Conservation (phyloP, 192 early-diverging fungal species). For the Gaertneriomyces semiglobifer region DNA sequence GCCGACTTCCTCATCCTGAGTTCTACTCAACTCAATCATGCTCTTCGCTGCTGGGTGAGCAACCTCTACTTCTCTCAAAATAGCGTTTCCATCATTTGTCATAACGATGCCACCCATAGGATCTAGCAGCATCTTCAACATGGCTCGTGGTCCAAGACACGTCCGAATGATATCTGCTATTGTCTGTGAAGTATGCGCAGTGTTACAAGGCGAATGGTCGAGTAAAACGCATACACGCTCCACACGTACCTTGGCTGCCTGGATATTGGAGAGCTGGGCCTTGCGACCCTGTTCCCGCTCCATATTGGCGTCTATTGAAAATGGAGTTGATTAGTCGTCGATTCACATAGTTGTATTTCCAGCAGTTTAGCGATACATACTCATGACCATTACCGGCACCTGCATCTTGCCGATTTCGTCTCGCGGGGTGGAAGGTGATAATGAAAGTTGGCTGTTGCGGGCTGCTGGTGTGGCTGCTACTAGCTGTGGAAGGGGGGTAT, state of each 20-base stretch:
- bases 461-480: too few species aligned
- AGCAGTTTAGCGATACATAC: conserved; percentile 11
- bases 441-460: too few species aligned
- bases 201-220: not conserved
- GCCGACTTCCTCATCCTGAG: conserved; percentile 99
- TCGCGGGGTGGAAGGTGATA: too few species aligned
- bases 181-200: conserved; percentile 50
- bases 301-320: conserved; percentile 44
- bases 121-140: conserved; percentile 99
- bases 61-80: conserved; percentile 96
- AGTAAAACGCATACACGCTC: not conserved
- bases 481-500: too few species aligned
- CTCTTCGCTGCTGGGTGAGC: conserved; percentile 99
- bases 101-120: conserved; percentile 99
- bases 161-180: conserved; percentile 98
- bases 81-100: conserved; percentile 99
- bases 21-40: conserved; percentile 98
- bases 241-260: conserved; percentile 83
- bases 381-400: conserved; percentile 32
- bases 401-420: conserved; percentile 17
- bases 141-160: conserved; percentile 95
- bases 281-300: conserved; percentile 94
- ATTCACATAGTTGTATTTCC: not conserved
- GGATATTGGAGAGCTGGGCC: conserved; percentile 97
- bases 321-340: not conserved